Base-by-base conservation (phyloP, 2,329 filamentous ascomycete species). In the Lasiodiplodia hormozganensis region DNA sequence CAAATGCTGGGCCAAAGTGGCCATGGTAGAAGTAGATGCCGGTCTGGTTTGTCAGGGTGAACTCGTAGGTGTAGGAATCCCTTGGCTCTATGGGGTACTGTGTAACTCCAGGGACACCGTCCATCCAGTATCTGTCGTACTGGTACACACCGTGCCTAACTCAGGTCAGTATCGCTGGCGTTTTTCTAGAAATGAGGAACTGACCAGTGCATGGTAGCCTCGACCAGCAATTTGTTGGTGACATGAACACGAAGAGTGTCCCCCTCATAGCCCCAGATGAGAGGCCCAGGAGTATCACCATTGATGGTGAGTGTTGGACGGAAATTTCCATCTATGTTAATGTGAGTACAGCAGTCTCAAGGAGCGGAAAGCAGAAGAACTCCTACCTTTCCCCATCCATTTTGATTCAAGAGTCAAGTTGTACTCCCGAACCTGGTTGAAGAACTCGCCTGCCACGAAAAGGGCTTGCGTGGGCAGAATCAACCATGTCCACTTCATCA, bases 11-110 rank as follows among this genome's bases (percentile, higher is more conserved):
- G 10, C 80, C 77, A 28, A 82, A 81, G 72, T 90, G 88, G 0
- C 86, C 83, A 76, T 90, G 88, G 71, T 90, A 90, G 81, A 85
- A 89, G 76, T 87, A 88, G 52, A 83, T 84, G 3, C 88, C 88
- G 71, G 86, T 84, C 67, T 87, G 83, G 0, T 80, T 81, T 0
- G 87, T 87, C 12, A 58, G 14, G n/a, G 78, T 82, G 80, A 85
- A 90, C 38, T 78, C 79, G 73, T 90, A 87, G 0, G 80, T 78
- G 71, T 85, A 90, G 34, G 75, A 80, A 3, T 74, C 72, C 1
- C 83, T 83, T 0, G 86, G 82, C 14, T 77, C 72, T 67, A 90
- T 88, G 3, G 83, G 78, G 3, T 78, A 78, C 72, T 90, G 87
- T 0, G 84, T 83, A 2, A 89, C 74, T 2, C 87, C 87, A 0